A percentile compares a stretch with the other conserved stretches of the same genome.
Conservation (phyloP, 2,329 filamentous ascomycete species). For the Beauveria caledonica region DNA sequence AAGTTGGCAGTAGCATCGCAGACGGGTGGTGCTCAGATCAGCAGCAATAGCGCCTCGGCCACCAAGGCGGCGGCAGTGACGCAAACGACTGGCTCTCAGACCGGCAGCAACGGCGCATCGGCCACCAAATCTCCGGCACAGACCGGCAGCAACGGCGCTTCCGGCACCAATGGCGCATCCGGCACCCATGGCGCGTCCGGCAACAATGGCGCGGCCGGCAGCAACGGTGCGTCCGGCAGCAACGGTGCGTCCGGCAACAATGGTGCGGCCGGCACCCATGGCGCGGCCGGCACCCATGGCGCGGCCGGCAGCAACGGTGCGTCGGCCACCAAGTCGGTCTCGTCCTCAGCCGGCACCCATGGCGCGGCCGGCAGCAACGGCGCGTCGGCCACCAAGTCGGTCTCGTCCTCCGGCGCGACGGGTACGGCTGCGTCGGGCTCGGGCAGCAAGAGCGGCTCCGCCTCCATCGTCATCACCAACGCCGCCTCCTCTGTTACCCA, state of each 20-base stretch:
- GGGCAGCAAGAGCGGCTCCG: not conserved
- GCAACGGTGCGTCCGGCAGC: no score
- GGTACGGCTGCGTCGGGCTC: not conserved
- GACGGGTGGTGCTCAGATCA: not conserved
- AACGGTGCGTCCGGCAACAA: no score
- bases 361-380: not conserved
- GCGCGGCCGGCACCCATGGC: not conserved
- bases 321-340: no score
- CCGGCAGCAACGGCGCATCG: not conserved
- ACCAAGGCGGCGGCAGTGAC: not conserved
- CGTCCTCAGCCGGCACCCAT: no score
- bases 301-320: not conserved
- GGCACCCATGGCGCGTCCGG: accelerated
- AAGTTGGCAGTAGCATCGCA: not conserved
- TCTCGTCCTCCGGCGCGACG: not conserved
- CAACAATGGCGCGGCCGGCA: no score
- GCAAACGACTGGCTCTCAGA: not conserved
- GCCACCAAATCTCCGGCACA: no score
- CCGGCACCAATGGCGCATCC: no score
- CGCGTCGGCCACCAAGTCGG: not conserved
- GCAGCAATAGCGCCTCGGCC: not conserved
- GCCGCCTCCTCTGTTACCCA: not conserved
- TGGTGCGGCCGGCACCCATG: no score
- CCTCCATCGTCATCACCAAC: not conserved
- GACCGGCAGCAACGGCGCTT: no score